Evolutionary conservation across 345 rosid species (phyloP), one percentile per base, ranked within the genome.

Genomic region (Capsella bursapastoris): DNA sequence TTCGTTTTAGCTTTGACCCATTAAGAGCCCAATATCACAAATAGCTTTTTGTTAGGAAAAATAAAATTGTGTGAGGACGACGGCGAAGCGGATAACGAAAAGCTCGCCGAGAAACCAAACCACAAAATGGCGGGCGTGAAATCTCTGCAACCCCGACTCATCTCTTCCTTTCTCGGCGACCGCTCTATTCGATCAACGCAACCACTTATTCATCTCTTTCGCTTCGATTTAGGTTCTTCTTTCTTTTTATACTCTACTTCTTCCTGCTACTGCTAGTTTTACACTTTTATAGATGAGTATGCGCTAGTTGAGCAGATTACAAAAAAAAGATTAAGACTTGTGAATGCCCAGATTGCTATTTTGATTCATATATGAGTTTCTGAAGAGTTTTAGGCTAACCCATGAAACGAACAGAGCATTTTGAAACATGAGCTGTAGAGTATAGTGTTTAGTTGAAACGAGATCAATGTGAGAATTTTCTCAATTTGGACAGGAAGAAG

Each of bases 121-220:
- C 62, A 75, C 29, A 71, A 62, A 41, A 89, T 93, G 98, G 86
- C 62, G 41, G 89, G 82, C 37, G 86, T 83, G 47, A 83, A 78
- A 35, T 78, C 85, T 71, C 70, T 89, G 83, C 93, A 85, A 28
- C 89, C 95, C 1, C 79, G 81, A 71, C 61, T 90, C n/a, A 40
- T 90, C 73, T 86, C 87, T 73, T 85, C 95, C 25, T 85, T 89
- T 37, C 53, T 81, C 7, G 90, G 93, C 2, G 82, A 82, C 77
- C 73, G 67, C 32, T 78, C 86, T 57, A 7, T 82, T 67, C 84
- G 71, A 48, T 79, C 90, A 59, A 74, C 77, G 5, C 89, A 73
- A 22, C 92, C 91, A 37, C 84, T 88, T 41, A 75, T 47, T 43
- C 82, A 68, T 28, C 82, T 83, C 64, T 85, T 89, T 72, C 73